Conservation (phyloP, 225 moss, liverwort and hornwort genomes). For the Marchantia paleacea region DNA sequence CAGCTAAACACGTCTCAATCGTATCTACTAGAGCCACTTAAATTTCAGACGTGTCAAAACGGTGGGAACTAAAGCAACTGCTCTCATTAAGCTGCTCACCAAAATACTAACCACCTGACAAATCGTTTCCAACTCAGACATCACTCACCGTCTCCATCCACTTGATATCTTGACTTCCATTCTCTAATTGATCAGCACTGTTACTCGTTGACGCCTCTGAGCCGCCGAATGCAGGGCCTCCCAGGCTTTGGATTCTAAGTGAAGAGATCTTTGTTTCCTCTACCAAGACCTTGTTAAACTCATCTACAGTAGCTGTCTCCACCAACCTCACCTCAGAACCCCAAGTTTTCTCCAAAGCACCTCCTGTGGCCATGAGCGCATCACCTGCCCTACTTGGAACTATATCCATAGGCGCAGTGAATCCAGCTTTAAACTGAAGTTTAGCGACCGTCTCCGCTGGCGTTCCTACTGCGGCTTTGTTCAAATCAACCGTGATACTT, state of each 20-base stretch:
- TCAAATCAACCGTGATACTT: background rate
- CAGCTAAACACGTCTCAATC: background rate
- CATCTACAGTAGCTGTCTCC: conserved; percentile 50
- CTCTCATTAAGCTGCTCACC: background rate
- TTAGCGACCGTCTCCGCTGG: conserved; percentile 8
- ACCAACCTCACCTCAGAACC: conserved; percentile 23
- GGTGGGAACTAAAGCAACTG: background rate
- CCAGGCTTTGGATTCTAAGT: conserved; percentile 72
- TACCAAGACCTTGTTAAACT: conserved; percentile 70
- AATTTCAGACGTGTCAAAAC: background rate
- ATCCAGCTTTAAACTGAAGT: background rate
- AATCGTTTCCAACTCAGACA: background rate
- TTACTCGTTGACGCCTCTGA: conserved; percentile 63
- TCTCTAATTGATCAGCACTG: conserved; percentile 49
- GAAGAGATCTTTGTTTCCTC: conserved; percentile 86
- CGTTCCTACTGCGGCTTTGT: background rate
- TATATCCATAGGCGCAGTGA: conserved; percentile 17
- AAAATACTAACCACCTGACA: too few species aligned
- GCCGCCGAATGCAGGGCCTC: conserved; percentile 72
- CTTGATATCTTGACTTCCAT: conserved; percentile 79
- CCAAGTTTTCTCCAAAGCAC: background rate
- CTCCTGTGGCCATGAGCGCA: conserved; percentile 2
- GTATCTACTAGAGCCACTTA: background rate
- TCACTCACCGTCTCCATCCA: conserved; percentile 97
- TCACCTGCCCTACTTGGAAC: conserved; percentile 5